These are phyloP conservation scores for Arthroderma uncinatum DNA, from an alignment of 2,329 filamentous ascomycete genomes.

Conservation along the genomic window DNA sequence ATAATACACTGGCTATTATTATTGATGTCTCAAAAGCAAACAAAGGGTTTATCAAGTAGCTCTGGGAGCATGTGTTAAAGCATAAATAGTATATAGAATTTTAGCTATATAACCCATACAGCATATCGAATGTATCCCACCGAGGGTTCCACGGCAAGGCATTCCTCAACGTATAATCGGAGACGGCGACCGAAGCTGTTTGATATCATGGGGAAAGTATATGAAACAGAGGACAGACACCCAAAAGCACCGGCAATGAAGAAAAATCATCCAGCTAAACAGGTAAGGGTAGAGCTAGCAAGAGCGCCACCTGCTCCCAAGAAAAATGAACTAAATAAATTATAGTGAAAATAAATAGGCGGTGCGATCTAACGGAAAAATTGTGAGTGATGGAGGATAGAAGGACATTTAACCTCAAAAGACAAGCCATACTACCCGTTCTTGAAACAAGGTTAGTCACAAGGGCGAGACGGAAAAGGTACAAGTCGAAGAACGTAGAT, in stretches of 20 bases:
- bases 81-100: not conserved
- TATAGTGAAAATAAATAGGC: not conserved
- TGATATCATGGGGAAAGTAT: not conserved
- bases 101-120: not conserved
- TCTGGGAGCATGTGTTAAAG: not conserved
- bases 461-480: not conserved
- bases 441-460: not conserved
- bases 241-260: not conserved
- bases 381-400: not conserved
- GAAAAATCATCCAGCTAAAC: not conserved
- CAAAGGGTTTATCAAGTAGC: not conserved
- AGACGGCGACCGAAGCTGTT: not conserved
- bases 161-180: not conserved
- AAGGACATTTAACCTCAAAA: not conserved
- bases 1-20: not conserved
- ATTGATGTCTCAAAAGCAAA: not conserved
- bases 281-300: not conserved
- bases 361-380: not conserved
- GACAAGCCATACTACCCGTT: not conserved
- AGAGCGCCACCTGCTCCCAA: not conserved
- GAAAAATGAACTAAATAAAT: not conserved
- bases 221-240: not conserved
- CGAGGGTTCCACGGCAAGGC: not conserved
- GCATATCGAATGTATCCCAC: not conserved
- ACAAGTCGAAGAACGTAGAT: not conserved